Percentiles rank a stretch among this genome's conserved stretches.
These are phyloP conservation scores for Sungouiozyma ichnusensis DNA, from an alignment of 805 yeast species.

Conservation along the genomic window DNA sequence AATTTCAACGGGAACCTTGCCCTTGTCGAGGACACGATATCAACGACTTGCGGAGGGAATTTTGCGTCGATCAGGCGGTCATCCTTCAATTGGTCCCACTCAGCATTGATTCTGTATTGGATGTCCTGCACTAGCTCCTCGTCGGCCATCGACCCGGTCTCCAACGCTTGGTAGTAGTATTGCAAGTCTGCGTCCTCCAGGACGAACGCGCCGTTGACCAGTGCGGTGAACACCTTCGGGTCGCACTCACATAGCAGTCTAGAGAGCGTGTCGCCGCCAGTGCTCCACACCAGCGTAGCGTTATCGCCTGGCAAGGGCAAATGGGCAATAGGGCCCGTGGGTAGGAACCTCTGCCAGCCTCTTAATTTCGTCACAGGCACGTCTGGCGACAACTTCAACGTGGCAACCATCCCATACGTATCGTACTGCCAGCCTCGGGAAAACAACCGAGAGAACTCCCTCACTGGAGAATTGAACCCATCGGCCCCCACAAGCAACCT, in stretches of 20 bases:
- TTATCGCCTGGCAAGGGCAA: slow-evolving; percentile 78
- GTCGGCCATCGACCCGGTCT: slow-evolving; percentile 27
- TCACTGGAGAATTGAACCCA: slow-evolving; percentile 89
- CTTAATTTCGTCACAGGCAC: slow-evolving; percentile 63
- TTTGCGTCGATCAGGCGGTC: slow-evolving; percentile 42
- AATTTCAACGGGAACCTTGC: slow-evolving; percentile 83
- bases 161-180: slow-evolving; percentile 41
- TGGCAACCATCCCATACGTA: slow-evolving; percentile 87
- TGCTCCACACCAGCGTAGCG: slow-evolving; percentile 93
- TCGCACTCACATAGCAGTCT: slow-evolving; percentile 47
- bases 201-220: slow-evolving; percentile 83
- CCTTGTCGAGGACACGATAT: slow-evolving; percentile 51
- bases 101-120: slow-evolving; percentile 48
- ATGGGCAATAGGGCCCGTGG: slow-evolving; percentile 87
- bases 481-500: slow-evolving; percentile 89
- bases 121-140: slow-evolving; percentile 55
- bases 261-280: slow-evolving; percentile 68
- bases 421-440: slow-evolving; percentile 89
- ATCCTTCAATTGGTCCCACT: slow-evolving; percentile 20
- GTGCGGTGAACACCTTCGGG: slow-evolving; percentile 50
- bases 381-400: slow-evolving; percentile 63
- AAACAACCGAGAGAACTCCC: slow-evolving; percentile 68
- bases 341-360: slow-evolving; percentile 80
- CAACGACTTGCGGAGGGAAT: slow-evolving; percentile 57
- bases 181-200: slow-evolving; percentile 67